phyloP scores from a whole-genome alignment of 352 stramenopile genomes.

The Globisporangium canariense region DNA sequence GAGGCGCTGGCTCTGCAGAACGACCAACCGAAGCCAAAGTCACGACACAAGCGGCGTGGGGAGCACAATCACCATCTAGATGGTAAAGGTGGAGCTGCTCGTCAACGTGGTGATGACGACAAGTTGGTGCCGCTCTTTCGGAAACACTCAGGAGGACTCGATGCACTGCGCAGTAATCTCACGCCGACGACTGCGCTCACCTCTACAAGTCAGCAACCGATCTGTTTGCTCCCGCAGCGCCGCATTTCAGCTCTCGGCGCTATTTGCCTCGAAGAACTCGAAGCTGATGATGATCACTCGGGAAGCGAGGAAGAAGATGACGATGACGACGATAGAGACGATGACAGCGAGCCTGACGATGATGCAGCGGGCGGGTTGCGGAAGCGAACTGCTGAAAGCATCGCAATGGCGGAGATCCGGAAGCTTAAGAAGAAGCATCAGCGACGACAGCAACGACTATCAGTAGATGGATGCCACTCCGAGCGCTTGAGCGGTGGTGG shows the following conservation, averaged over 20 bases:
- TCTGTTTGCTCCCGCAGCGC: slow-evolving; percentile 32
- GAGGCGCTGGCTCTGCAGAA: slow-evolving; percentile 34
- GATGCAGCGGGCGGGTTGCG: background rate
- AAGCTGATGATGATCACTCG: background rate
- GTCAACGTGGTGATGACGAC: background rate
- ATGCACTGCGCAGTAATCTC: slow-evolving; percentile 8
- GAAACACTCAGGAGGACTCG: background rate
- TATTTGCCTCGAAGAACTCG: slow-evolving; percentile 7
- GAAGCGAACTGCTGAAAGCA: slow-evolving; percentile 5
- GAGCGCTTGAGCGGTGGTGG: background rate
- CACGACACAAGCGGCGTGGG: background rate
- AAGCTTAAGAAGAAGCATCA: slow-evolving; percentile 28
- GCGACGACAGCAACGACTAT: slow-evolving; percentile 21
- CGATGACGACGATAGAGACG: slow-evolving; percentile 22
- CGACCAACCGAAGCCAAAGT: background rate
- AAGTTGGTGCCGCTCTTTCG: background rate
- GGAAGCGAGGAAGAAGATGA: slow-evolving; percentile 18
- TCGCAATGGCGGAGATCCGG: slow-evolving; percentile 20
- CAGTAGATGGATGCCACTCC: background rate
- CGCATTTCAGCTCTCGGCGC: slow-evolving; percentile 31
- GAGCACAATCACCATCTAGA: background rate
- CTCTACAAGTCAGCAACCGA: background rate
- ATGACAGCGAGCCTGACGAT: slow-evolving; percentile 16
- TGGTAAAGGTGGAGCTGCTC: background rate
- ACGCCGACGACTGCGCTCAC: background rate